These are phyloP conservation scores for Peniophora sp. DNA, from an alignment of 1,284 basidiomycete genomes.

Conservation along the genomic window DNA sequence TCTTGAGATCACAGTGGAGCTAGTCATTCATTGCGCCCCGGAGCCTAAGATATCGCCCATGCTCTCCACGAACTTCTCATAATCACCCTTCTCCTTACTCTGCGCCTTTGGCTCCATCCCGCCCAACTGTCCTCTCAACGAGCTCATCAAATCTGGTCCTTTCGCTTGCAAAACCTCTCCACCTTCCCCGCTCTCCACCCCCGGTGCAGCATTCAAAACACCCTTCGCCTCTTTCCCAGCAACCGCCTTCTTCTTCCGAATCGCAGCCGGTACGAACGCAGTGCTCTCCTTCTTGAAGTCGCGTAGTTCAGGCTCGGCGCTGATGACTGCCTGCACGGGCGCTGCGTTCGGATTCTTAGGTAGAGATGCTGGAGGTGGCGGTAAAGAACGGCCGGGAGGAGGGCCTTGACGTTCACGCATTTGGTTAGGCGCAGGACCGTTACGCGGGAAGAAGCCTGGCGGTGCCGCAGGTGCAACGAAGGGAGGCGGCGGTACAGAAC, in stretches of 20 bases:
- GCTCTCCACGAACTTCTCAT: slow-evolving; percentile 68
- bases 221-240: slow-evolving; percentile 18
- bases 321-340: slow-evolving; percentile 56
- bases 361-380: slow-evolving; percentile 22
- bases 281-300: slow-evolving; percentile 91
- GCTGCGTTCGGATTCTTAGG: slow-evolving; percentile 15
- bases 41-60: slow-evolving; percentile 49
- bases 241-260: slow-evolving; percentile 53
- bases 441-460: slow-evolving; percentile 52
- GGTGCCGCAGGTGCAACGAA: slow-evolving; percentile 35
- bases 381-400: neutral
- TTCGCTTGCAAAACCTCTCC: slow-evolving; percentile 17
- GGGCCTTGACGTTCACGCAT: neutral
- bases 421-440: slow-evolving; percentile 26
- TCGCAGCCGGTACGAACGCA: slow-evolving; percentile 71
- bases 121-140: slow-evolving; percentile 56
- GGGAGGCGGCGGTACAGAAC: slow-evolving; percentile 9
- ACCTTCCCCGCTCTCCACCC: slow-evolving; percentile 24
- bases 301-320: slow-evolving; percentile 77
- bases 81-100: slow-evolving; percentile 54
- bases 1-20: too few species aligned
- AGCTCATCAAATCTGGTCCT: slow-evolving; percentile 56
- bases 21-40: too few species aligned
- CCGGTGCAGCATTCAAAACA: slow-evolving; percentile 53
- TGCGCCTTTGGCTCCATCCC: slow-evolving; percentile 18